Base-by-base conservation (phyloP, 73 alveolate genomes). In the Stentor roeselii region DNA sequence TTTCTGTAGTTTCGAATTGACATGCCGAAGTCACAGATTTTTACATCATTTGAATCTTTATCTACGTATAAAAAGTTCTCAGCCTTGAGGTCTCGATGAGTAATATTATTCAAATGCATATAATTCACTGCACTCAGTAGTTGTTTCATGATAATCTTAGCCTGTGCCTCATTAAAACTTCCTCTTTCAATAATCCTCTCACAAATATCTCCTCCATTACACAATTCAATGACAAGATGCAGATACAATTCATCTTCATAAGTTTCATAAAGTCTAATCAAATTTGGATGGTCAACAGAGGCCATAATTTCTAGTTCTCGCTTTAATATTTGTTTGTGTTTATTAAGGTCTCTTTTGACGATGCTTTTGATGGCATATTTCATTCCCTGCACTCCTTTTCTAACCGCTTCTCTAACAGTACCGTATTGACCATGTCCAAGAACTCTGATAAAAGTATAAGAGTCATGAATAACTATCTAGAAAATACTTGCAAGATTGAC, bases 21-120 rank as follows among this genome's bases (percentile, higher is more conserved):
- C 78, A 95, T 78, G 21, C 99, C 99, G 84, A 95, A 95, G 85
- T 95, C 99, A 36, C 91, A 86, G 75, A 95, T 85, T 91, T 96
- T 96, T 3, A 96, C 83, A 40, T 93, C 97, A 61, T 92, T 90
- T 4, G 91, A 87, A 32, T 90, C 90, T 35, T 86, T 60, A n/a
- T 90, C 80, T 59, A 82, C 90, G 59, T 85, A 89, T 80, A 92
- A 84, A 40, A 92, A 85, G 87, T 92, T 92, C 84, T 92, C 97
- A 82, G 95, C 93, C 75, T 92, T 92, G 75, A 92, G 84, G 84
- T 92, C 97, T 75, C 97, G 89, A 87, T 92, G 96, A 35, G 91
- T 78, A 35, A 92, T 92, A 35, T 90, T 85, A 42, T 85, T 85
- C 42, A 83, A 67, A 90, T 92, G 97, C 78, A 92, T 82, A 83